Evolutionary conservation across 2,329 filamentous ascomycete genomes (phyloP), one percentile per base, ranked within the genome.

Genomic region (Colletotrichum siamense): DNA sequence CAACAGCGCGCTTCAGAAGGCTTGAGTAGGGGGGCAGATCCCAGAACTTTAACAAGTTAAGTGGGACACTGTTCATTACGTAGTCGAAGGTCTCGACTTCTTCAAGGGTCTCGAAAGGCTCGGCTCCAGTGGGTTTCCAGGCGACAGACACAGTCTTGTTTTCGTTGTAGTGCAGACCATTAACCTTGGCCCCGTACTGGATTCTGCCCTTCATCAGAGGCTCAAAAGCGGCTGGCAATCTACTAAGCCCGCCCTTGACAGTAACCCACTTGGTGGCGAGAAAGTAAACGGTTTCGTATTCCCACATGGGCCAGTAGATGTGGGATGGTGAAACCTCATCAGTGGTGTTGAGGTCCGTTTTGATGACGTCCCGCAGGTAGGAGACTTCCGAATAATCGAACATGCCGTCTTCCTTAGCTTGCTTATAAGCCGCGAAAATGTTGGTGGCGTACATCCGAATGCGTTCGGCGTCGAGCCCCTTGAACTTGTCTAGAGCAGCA

Each of bases 31-130:
- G 76, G 0, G 85, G 84, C 1, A 85, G 69, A 5, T 85, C 80
- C 85, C 84, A 85, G 72, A 84, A 84, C 34, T 83, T 82, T 18
- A 84, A 81, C 69, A 84, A 76, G 36, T 84, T 86, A 63, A 86
- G 82, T 0, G 85, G 85, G 0, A 82, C 82, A 5, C 82, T 82
- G 79, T 85, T 84, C 52, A 86, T 81, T 1, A 84, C 79, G 73
- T 86, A 86, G 71, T 86, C 84, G 24, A 85, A 86, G 3, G 79
- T 78, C 18, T 83, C 82, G 8, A 79, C 78, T 1, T 78, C 80
- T 6, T 79, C 71, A 9, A 81, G 61, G 34, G 78, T 71, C 2
- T 80, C 65, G 34, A 75, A 79, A 6, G 79, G 82, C 8, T 80
- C 67, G 10, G 71, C 66, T 24, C 81, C 81, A 6, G 77, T 79